Evolutionary conservation across 1,284 basidiomycete genomes (phyloP).

Genomic region (Fereydounia khargensis): DNA sequence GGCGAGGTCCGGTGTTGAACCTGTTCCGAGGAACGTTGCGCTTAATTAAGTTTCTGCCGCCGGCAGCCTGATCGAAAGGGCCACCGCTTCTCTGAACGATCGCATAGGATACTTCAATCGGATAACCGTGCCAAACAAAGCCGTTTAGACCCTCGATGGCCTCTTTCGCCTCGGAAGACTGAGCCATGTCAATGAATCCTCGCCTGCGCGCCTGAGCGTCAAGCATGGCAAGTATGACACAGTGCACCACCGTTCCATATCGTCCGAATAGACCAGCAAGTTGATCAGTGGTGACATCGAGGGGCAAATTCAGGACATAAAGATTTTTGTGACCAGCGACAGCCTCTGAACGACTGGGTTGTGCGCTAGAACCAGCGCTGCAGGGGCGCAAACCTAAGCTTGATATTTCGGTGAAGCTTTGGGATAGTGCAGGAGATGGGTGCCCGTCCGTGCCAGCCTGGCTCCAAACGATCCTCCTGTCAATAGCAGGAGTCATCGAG

Average conservation of each 20-base stretch:
- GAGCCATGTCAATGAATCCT: constrained; percentile 55
- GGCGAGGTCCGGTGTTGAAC: constrained; percentile 28
- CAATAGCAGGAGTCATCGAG: too few relatives aligned
- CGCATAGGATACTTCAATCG: constrained; percentile 55
- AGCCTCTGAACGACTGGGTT: too few relatives aligned
- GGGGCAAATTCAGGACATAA: constrained; percentile 54
- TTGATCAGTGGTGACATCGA: constrained; percentile 48
- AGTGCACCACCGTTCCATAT: constrained; percentile 48
- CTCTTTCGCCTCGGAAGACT: constrained; percentile 31
- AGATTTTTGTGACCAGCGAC: constrained; percentile 24
- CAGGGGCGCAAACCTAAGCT: too few relatives aligned
- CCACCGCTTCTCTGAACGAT: constrained; percentile 52
- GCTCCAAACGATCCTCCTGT: too few relatives aligned
- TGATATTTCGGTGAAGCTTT: too few relatives aligned
- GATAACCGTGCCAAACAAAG: constrained; percentile 50
- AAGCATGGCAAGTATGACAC: constrained; percentile 54
- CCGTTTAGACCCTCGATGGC: constrained; percentile 48
- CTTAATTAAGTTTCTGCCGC: constrained; percentile 20
- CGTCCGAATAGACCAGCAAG: constrained; percentile 40
- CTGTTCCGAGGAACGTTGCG: constrained; percentile 34
- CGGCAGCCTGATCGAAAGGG: constrained; percentile 27
- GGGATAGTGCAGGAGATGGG: too few relatives aligned
- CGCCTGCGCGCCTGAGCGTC: constrained; percentile 53
- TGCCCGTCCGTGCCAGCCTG: too few relatives aligned
- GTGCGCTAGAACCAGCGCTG: too few relatives aligned